These are phyloP conservation scores for Rhizomucor miehei DNA, from an alignment of 371 early-diverging fungal genomes.

Conservation along the genomic window DNA sequence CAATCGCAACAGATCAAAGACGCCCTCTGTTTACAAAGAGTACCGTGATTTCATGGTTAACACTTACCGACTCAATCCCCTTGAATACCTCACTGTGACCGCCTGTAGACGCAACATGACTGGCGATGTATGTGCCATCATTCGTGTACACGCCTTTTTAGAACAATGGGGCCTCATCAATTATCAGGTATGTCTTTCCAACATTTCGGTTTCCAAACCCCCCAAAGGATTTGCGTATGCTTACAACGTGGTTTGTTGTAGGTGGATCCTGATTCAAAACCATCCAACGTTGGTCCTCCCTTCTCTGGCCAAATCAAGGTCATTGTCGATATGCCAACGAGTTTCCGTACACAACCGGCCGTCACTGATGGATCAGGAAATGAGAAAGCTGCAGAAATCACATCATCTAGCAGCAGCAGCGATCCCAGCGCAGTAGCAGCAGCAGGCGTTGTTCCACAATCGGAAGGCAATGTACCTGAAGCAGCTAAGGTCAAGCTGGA, in stretches of 20 bases:
- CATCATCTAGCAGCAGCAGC: slow-evolving; percentile 1
- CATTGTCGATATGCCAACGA: slow-evolving; percentile 15
- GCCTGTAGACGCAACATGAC: slow-evolving; percentile 93
- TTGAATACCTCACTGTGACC: slow-evolving; percentile 94
- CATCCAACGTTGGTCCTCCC: slow-evolving; percentile 52
- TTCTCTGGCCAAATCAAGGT: slow-evolving; percentile 21
- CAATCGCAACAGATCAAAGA: slow-evolving; percentile 86
- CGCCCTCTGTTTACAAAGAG: slow-evolving; percentile 90
- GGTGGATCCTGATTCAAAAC: slow-evolving; percentile 87
- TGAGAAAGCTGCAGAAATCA: not conserved
- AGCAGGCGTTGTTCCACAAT: too few relatives aligned
- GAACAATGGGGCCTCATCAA: slow-evolving; percentile 99
- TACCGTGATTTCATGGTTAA: slow-evolving; percentile 97
- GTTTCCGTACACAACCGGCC: not conserved
- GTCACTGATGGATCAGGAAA: not conserved
- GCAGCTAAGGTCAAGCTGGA: slow-evolving; percentile 10
- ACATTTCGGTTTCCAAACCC: too few relatives aligned
- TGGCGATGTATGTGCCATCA: slow-evolving; percentile 96
- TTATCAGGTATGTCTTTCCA: slow-evolving; percentile 79
- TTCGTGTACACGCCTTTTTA: slow-evolving; percentile 95
- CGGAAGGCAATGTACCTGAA: not conserved
- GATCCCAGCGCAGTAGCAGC: not conserved
- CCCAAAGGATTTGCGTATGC: too few relatives aligned
- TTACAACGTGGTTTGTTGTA: slow-evolving; percentile 19
- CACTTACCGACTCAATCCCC: slow-evolving; percentile 91